These are phyloP conservation scores for Boletus sensibilis DNA, from an alignment of 768 basidiomycete genomes.

Conservation along the genomic window DNA sequence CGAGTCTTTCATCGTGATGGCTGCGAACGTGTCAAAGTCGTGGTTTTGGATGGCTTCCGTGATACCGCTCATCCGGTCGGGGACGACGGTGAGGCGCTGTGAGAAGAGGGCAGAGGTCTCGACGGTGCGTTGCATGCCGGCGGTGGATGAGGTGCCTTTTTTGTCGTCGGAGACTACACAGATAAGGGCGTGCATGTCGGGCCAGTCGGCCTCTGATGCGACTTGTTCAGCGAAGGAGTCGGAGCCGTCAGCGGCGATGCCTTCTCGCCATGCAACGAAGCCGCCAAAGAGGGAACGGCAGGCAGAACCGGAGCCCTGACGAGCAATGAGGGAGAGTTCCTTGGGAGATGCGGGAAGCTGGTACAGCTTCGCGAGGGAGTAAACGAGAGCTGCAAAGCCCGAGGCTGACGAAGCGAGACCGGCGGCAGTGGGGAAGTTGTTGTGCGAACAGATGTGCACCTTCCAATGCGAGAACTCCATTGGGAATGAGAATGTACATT, in stretches of 20 bases:
- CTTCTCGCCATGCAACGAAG: slow-evolving; percentile 87
- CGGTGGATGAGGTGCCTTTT: slow-evolving; percentile 92
- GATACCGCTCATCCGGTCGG: slow-evolving; percentile 80
- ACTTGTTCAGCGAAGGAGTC: slow-evolving; percentile 90
- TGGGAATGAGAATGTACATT: neutral
- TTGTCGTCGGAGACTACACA: slow-evolving; percentile 96
- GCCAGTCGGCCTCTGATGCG: slow-evolving; percentile 87
- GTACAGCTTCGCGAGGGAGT: slow-evolving; percentile 87
- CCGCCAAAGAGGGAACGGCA: slow-evolving; percentile 98
- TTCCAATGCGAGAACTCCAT: slow-evolving; percentile 39
- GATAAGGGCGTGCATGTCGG: slow-evolving; percentile 94
- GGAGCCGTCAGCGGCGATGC: slow-evolving; percentile 57
- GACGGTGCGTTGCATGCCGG: slow-evolving; percentile 97
- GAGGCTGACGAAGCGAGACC: slow-evolving; percentile 97
- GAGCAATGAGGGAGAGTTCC: slow-evolving; percentile 87
- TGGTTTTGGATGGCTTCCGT: slow-evolving; percentile 69
- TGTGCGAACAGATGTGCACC: slow-evolving; percentile 90
- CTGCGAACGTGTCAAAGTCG: slow-evolving; percentile 89
- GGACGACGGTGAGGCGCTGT: slow-evolving; percentile 91
- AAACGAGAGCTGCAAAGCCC: slow-evolving; percentile 92
- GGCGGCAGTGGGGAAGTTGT: slow-evolving; percentile 99
- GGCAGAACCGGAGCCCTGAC: slow-evolving; percentile 96
- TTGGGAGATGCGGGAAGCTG: slow-evolving; percentile 74
- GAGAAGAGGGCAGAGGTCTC: slow-evolving; percentile 86
- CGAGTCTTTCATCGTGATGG: slow-evolving; percentile 94